Percentiles rank a stretch among this genome's conserved stretches.
phyloP scores from a whole-genome alignment of 257 asterid genomes.

The Primulina eburnea region DNA sequence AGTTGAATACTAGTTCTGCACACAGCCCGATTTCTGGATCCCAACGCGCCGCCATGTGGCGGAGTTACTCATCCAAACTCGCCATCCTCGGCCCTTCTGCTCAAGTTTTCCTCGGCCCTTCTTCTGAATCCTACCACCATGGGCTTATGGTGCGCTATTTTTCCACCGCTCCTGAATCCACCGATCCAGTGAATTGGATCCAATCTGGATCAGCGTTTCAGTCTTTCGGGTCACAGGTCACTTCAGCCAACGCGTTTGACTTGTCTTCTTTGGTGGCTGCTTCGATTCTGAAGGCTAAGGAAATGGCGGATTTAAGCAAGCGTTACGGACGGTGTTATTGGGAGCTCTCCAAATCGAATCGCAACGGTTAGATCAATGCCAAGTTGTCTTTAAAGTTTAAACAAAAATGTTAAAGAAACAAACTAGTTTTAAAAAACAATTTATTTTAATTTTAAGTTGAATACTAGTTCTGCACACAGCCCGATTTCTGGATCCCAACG shows the following conservation, averaged over 20 bases:
- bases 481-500: no score
- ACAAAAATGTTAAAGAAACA: no score
- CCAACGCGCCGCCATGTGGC: no score
- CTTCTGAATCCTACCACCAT: slow-evolving; percentile 33
- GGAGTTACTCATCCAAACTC: no score
- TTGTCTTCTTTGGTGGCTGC: slow-evolving; percentile 45
- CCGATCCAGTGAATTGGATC: slow-evolving; percentile 47
- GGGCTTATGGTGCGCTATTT: slow-evolving; percentile 46
- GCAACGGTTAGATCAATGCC: slow-evolving; percentile 70
- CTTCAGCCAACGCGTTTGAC: slow-evolving; percentile 29
- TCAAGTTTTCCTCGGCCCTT: slow-evolving; percentile 31
- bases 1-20: no score
- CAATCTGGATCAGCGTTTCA: slow-evolving; percentile 28
- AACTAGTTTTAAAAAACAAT: no score
- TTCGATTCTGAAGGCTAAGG: slow-evolving; percentile 45
- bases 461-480: no score
- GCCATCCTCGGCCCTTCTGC: slow-evolving; percentile 24
- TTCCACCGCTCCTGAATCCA: slow-evolving; percentile 46
- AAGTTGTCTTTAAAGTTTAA: no score
- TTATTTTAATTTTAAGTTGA: no score
- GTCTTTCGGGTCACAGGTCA: slow-evolving; percentile 26
- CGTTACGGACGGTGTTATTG: slow-evolving; percentile 80
- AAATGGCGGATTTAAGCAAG: slow-evolving; percentile 42
- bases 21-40: no score
- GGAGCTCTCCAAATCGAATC: slow-evolving; percentile 91